Conservation (phyloP, 2,329 filamentous ascomycete species). For the Macrophomina pseudophaseolina region DNA sequence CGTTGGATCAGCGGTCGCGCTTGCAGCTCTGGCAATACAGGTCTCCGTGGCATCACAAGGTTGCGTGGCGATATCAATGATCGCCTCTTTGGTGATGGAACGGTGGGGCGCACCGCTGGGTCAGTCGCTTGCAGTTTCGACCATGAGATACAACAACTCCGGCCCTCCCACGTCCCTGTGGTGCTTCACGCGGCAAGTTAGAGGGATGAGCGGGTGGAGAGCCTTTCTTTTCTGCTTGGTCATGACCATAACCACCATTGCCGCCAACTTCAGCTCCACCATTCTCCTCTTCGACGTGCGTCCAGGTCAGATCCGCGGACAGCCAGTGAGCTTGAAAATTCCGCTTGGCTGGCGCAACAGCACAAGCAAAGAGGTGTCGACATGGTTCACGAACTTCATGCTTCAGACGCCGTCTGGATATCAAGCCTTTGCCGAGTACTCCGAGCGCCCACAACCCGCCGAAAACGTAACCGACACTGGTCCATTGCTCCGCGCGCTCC, state of each 20-base stretch:
- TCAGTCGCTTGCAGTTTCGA: slow-evolving; percentile 1
- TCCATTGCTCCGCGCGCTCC: background rate
- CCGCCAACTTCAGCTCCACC: slow-evolving; percentile 11
- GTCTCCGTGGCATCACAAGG: background rate
- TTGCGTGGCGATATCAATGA: slow-evolving; percentile 1
- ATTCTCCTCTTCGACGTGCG: slow-evolving; percentile 11
- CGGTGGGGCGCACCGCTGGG: slow-evolving; percentile 2
- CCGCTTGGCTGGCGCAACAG: background rate
- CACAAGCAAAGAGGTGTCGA: background rate
- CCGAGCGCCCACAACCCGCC: background rate
- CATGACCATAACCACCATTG: background rate
- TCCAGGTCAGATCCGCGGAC: background rate
- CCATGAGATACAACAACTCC: slow-evolving; percentile 11
- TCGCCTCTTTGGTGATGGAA: slow-evolving; percentile 8
- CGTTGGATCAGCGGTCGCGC: background rate
- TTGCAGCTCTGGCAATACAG: slow-evolving; percentile 5
- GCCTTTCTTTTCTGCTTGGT: background rate
- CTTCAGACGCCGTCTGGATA: slow-evolving; percentile 1
- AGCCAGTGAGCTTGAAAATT: background rate
- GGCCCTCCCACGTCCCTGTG: background rate
- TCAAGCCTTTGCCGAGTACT: slow-evolving; percentile 11
- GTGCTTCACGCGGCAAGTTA: background rate
- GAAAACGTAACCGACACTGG: slow-evolving; percentile 11
- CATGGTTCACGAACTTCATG: slow-evolving; percentile 7
- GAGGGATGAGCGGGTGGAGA: background rate